Conservation (phyloP, 352 stramenopile genomes). For the Nothophytophthora sp. region DNA sequence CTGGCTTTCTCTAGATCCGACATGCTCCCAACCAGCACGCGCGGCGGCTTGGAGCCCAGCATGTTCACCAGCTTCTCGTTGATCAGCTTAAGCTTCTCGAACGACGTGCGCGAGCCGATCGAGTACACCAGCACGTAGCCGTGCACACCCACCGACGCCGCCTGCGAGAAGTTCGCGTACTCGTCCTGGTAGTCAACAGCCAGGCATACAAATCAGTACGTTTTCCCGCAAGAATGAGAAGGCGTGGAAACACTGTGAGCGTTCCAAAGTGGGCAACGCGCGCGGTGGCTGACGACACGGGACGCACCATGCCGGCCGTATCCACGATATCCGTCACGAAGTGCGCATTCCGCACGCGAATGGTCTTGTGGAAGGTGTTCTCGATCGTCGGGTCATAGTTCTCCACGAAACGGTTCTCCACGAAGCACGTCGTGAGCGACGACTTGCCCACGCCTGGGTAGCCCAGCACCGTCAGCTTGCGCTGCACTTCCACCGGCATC, state of each 20-base stretch:
- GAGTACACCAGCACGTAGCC: constrained; percentile 96
- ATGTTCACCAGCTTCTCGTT: constrained; percentile 96
- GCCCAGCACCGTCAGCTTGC: constrained; percentile 95
- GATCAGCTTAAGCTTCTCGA: constrained; percentile 95
- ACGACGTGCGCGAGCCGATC: constrained; percentile 91
- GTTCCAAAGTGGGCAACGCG: not conserved
- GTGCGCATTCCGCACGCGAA: constrained; percentile 95
- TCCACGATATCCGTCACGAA: constrained; percentile 98
- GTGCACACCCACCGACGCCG: constrained; percentile 94
- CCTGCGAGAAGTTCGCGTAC: constrained; percentile 96
- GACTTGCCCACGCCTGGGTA: constrained; percentile 96
- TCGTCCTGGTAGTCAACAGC: constrained; percentile 77
- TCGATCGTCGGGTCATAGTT: constrained; percentile 98
- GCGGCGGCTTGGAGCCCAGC: constrained; percentile 91
- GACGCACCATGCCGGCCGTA: constrained; percentile 93
- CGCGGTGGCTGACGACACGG: not conserved
- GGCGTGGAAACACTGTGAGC: not conserved
- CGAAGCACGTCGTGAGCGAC: constrained; percentile 94
- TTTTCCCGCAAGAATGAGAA: no score
- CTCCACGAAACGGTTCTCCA: constrained; percentile 91
- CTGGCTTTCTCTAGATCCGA: constrained; percentile 93
- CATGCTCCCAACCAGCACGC: constrained; percentile 96
- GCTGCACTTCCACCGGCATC: constrained; percentile 93
- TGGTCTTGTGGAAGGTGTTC: constrained; percentile 96
- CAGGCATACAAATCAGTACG: no score